These are phyloP conservation scores for Fusarium graminum DNA, from an alignment of 2,329 filamentous ascomycete genomes.

Conservation along the genomic window DNA sequence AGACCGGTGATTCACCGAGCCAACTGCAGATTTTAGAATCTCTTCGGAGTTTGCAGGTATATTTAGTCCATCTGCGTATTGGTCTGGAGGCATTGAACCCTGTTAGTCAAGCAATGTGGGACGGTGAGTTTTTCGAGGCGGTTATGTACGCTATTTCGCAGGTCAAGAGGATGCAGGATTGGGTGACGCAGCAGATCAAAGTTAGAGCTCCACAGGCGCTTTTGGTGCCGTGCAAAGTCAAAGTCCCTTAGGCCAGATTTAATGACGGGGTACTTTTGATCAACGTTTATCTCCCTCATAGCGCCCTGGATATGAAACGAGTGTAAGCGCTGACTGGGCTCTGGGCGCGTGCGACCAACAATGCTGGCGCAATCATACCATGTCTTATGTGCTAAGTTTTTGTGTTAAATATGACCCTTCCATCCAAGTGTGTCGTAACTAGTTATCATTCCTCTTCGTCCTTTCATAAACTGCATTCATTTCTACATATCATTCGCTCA, in stretches of 20 bases:
- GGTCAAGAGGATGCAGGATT: conserved; percentile 7
- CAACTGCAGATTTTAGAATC: not conserved
- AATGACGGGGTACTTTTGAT: not conserved
- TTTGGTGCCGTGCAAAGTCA: not conserved
- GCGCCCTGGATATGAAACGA: not conserved
- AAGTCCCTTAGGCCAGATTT: no score
- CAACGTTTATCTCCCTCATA: no score
- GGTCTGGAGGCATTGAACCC: not conserved
- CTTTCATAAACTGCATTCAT: no score
- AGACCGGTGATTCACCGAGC: no score
- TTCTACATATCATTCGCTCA: no score
- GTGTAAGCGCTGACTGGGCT: no score
- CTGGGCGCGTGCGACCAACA: not conserved
- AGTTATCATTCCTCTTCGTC: no score
- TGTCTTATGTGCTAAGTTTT: not conserved
- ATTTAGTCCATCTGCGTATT: fast-evolving
- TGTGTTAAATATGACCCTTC: not conserved
- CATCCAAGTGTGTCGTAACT: not conserved
- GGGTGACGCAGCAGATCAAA: conserved; percentile 3
- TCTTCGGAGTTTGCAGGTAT: not conserved
- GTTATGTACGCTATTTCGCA: not conserved
- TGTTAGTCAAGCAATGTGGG: not conserved
- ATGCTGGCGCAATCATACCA: conserved; percentile 11
- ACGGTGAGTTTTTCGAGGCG: not conserved
- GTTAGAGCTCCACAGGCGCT: not conserved